Conservation (phyloP, 495 filamentous ascomycete genomes). For the Hypoxylon fragiforme region DNA sequence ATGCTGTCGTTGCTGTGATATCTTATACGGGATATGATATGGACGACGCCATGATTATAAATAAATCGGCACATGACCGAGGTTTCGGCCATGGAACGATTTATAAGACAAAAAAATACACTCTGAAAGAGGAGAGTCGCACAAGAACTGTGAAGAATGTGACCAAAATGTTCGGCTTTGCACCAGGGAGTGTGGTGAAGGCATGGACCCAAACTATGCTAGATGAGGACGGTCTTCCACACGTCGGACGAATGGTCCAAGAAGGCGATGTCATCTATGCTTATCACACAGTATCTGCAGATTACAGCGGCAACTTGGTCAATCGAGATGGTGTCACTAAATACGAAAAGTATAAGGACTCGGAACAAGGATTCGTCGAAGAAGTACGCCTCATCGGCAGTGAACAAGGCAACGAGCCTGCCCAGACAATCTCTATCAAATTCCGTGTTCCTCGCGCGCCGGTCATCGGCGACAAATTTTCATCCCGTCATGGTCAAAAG, state of each 20-base stretch:
- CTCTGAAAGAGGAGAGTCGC: conserved; percentile 71
- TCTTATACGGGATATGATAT: conserved; percentile 99
- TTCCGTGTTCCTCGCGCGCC: conserved; percentile 87
- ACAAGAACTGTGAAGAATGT: conserved; percentile 58
- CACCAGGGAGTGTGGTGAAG: conserved; percentile 66
- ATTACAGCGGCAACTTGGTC: conserved; percentile 71
- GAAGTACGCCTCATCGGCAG: conserved; percentile 88
- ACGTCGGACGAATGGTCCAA: conserved; percentile 71
- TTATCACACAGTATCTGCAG: conserved; percentile 82
- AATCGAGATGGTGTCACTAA: conserved; percentile 81
- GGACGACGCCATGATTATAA: conserved; percentile 99
- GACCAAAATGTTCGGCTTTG: conserved; percentile 82
- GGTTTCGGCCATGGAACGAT: conserved; percentile 97
- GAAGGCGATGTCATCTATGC: conserved; percentile 85
- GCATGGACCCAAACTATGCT: conserved; percentile 67
- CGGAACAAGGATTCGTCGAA: conserved; percentile 84
- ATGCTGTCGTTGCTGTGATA: conserved; percentile 95
- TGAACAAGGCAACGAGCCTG: conserved; percentile 78
- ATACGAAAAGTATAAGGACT: conserved; percentile 88
- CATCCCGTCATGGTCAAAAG: conserved; percentile 96
- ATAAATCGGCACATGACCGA: conserved; percentile 95
- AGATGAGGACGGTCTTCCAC: conserved; percentile 84
- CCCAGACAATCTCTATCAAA: conserved; percentile 86
- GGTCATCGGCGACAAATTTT: conserved; percentile 98
- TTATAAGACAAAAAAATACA: conserved; percentile 93